Evolutionary conservation across 202 grass and related monocot genomes (phyloP).

Genomic region (Eragrostis tef): DNA sequence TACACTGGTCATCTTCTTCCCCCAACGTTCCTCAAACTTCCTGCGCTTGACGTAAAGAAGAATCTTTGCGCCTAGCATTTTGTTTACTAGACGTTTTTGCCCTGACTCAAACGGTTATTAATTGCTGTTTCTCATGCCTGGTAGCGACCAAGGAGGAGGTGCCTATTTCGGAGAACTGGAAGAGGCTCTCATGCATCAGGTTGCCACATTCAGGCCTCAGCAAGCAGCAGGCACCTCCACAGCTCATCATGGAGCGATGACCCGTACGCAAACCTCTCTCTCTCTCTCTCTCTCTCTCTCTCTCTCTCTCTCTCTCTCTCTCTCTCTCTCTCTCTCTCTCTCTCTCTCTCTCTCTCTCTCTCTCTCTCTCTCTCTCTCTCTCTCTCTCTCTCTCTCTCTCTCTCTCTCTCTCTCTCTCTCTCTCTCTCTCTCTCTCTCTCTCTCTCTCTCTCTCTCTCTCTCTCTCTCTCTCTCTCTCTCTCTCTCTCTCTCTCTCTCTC

Average conservation of each 20-base stretch:
- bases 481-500: neutral
- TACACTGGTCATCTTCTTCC: neutral
- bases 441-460: neutral
- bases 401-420: neutral
- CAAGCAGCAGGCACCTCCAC: constrained; percentile 46
- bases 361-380: constrained; percentile 12
- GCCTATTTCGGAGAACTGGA: constrained; percentile 84
- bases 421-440: neutral
- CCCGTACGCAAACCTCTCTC: constrained; percentile 50
- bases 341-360: neutral
- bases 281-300: neutral
- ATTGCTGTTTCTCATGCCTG: neutral
- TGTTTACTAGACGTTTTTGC: neutral
- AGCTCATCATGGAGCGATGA: constrained; percentile 57
- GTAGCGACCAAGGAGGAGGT: constrained; percentile 67
- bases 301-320: too few relatives aligned
- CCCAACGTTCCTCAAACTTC: constrained; percentile 28
- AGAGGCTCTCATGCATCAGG: constrained; percentile 82
- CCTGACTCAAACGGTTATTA: neutral
- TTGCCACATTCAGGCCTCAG: constrained; percentile 53
- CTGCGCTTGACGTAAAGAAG: constrained; percentile 7
- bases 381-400: neutral
- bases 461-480: constrained; percentile 17
- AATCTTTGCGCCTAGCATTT: constrained; percentile 19
- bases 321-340: constrained; percentile 22